These are phyloP conservation scores for Penicillium fimorum DNA, from an alignment of 495 filamentous ascomycete species.

Conservation along the genomic window DNA sequence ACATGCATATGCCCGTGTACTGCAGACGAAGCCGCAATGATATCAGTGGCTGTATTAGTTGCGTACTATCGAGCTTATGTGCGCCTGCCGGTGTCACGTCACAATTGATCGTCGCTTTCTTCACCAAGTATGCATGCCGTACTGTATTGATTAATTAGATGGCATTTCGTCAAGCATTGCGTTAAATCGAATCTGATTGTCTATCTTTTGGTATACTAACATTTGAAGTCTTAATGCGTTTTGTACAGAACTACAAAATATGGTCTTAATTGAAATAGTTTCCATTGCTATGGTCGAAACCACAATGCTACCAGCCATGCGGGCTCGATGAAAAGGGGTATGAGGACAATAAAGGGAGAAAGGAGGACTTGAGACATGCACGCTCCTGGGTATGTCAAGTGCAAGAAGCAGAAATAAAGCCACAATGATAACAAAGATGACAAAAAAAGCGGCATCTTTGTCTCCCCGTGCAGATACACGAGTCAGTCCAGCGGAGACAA, in stretches of 20 bases:
- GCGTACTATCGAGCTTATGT: not conserved
- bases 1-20: not conserved
- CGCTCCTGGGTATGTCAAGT: constrained; percentile 24
- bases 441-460: not conserved
- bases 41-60: constrained; percentile 1
- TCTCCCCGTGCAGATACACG: not conserved
- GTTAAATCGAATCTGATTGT: not conserved
- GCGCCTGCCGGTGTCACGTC: not conserved
- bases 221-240: not conserved
- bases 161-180: not conserved
- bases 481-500: constrained; percentile 3
- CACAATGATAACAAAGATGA: constrained; percentile 8
- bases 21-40: constrained; percentile 1
- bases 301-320: constrained; percentile 25
- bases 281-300: constrained; percentile 20
- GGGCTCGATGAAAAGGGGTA: constrained; percentile 21
- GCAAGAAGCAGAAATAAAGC: constrained; percentile 18
- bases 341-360: constrained; percentile 15
- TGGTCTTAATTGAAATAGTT: constrained; percentile 3
- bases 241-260: not conserved
- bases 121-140: not conserved
- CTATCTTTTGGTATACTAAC: not conserved
- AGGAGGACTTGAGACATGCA: constrained; percentile 28
- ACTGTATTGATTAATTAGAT: too few relatives aligned
- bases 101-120: not conserved